Percentiles rank a stretch among this genome's conserved stretches.
phyloP scores from a whole-genome alignment of 345 rosid species.

The Anacardium occidentale region DNA sequence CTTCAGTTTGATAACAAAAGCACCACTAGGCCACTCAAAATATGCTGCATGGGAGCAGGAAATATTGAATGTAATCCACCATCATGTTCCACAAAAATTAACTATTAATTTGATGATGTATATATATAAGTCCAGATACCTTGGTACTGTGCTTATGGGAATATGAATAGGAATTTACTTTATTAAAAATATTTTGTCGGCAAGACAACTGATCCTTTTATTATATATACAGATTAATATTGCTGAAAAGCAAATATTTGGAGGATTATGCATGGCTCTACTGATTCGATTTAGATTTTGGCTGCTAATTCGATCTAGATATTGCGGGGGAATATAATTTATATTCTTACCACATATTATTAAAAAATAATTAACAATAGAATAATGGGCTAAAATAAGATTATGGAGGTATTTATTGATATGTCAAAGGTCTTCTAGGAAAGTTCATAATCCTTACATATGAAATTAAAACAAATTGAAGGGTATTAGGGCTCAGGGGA shows the following conservation, averaged over 20 bases:
- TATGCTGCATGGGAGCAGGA: slow-evolving; percentile 4
- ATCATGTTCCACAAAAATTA: background rate
- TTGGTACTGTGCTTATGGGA: background rate
- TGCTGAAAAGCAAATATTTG: too few relatives aligned
- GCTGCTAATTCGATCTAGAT: background rate
- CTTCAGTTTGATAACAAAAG: background rate
- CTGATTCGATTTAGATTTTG: background rate
- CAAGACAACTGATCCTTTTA: background rate
- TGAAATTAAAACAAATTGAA: background rate
- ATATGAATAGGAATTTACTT: background rate
- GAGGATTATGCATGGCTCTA: background rate
- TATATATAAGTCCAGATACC: background rate
- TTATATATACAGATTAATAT: too few relatives aligned
- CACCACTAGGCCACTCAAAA: slow-evolving; percentile 11
- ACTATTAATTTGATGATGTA: background rate
- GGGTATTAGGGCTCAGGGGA: background rate
- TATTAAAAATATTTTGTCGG: background rate
- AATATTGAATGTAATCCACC: too few relatives aligned
- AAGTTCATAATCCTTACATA: background rate
- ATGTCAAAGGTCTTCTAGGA: background rate
- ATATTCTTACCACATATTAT: background rate
- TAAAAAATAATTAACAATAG: background rate
- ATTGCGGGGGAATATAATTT: background rate
- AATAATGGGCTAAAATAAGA: background rate
- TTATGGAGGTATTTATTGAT: too few relatives aligned